A percentile compares a stretch with the other conserved stretches of the same genome.
Conservation (phyloP, 2,329 filamentous ascomycete species). For the Trichoderma lentiforme region DNA sequence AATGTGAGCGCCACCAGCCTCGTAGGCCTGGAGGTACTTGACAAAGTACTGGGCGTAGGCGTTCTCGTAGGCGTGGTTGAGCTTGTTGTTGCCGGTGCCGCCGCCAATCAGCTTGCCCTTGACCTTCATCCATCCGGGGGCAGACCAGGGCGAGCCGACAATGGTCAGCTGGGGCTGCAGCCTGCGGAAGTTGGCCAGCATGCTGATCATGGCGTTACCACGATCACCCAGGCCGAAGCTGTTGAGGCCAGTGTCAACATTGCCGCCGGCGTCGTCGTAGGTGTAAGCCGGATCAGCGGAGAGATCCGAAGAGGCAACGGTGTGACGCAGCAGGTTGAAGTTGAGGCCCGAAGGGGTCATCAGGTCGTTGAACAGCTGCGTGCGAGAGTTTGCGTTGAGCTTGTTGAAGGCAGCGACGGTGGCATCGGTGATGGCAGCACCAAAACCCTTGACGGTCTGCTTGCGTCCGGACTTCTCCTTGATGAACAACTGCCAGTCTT, state of each 20-base stretch:
- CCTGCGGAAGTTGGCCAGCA: slow-evolving; percentile 36
- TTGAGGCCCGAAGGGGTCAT: slow-evolving; percentile 37
- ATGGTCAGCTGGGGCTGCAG: slow-evolving; percentile 36
- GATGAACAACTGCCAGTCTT: slow-evolving; percentile 37
- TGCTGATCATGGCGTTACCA: slow-evolving; percentile 37
- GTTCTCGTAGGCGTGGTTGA: slow-evolving; percentile 31
- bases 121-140: slow-evolving; percentile 43
- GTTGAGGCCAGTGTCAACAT: slow-evolving; percentile 18
- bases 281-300: slow-evolving; percentile 39
- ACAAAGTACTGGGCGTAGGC: slow-evolving; percentile 41
- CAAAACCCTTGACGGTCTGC: slow-evolving; percentile 41
- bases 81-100: slow-evolving; percentile 35
- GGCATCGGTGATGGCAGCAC: slow-evolving; percentile 41
- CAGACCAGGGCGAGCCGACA: slow-evolving; percentile 39
- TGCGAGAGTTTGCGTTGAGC: slow-evolving; percentile 30
- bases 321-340: slow-evolving; percentile 40
- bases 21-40: slow-evolving; percentile 41
- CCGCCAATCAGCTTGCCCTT: slow-evolving; percentile 34
- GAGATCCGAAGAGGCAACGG: slow-evolving; percentile 40
- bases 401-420: slow-evolving; percentile 38
- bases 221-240: slow-evolving; percentile 38
- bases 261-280: slow-evolving; percentile 33
- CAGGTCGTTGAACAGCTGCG: slow-evolving; percentile 34
- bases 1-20: slow-evolving; percentile 32
- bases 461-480: slow-evolving; percentile 37